A percentile compares a stretch with the other conserved stretches of the same genome.
Conservation (phyloP, 2,329 filamentous ascomycete species). For the Colletotrichum abscissum region DNA sequence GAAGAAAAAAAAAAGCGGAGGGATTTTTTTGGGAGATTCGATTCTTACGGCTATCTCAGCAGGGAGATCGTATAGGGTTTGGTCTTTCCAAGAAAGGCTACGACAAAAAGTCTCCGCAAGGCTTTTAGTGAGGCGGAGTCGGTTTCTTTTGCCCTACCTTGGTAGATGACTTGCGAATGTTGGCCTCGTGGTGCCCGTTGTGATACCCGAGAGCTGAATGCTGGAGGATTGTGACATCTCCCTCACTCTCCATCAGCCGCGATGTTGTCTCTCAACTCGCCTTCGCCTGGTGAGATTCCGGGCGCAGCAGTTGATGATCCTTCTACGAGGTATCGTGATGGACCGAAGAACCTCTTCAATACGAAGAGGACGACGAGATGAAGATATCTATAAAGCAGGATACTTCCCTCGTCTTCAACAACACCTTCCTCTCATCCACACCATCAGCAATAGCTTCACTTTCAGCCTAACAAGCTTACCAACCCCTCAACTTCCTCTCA, state of each 20-base stretch:
- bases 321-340: not conserved
- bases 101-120: not conserved
- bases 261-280: not conserved
- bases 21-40: not conserved
- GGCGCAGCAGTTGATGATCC: conserved; percentile 5
- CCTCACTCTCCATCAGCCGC: not conserved
- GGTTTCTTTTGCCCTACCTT: too few relatives aligned
- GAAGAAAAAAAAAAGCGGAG: not conserved
- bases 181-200: not conserved
- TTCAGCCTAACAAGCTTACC: not conserved
- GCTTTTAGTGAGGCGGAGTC: not conserved
- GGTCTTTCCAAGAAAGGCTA: not conserved
- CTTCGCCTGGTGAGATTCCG: not conserved
- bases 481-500: not conserved
- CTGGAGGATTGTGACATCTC: too few relatives aligned
- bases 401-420: not conserved
- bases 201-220: not conserved
- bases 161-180: not conserved
- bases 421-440: not conserved
- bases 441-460: conserved; percentile 10
- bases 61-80: too few relatives aligned
- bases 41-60: too few relatives aligned
- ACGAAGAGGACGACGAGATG: not conserved
- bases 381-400: conserved; percentile 4
- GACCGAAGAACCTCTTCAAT: not conserved